Evolutionary conservation across 2,329 filamentous ascomycete species (phyloP).

Genomic region (Teratosphaeria zuluensis): DNA sequence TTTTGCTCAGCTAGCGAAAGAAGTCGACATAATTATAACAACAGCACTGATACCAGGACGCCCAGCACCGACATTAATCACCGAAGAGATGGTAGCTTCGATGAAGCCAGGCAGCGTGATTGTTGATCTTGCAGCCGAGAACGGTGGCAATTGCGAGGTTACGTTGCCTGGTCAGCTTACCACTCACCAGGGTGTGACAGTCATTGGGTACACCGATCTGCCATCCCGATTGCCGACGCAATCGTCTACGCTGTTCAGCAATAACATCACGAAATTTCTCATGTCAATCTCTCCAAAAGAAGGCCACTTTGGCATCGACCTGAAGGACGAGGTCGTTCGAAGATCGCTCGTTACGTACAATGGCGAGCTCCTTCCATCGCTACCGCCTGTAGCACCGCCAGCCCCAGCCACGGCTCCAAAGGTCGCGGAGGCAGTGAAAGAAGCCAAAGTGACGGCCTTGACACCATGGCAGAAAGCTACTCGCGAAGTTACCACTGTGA

Average conservation of each 20-base stretch:
- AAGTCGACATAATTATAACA: conserved; percentile 87
- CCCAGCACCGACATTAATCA: conserved; percentile 75
- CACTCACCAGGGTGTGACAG: conserved; percentile 66
- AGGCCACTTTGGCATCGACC: conserved; percentile 69
- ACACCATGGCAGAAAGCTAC: conserved; percentile 76
- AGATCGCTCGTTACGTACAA: conserved; percentile 74
- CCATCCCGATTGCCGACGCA: conserved; percentile 81
- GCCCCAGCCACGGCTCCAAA: conserved; percentile 41
- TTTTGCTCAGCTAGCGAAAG: conserved; percentile 75
- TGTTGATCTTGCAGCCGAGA: conserved; percentile 80
- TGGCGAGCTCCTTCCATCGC: conserved; percentile 65
- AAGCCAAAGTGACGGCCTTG: conserved; percentile 53
- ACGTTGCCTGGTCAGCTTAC: conserved; percentile 64
- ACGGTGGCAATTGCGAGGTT: conserved; percentile 78
- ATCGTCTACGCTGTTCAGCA: conserved; percentile 81
- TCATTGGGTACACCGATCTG: conserved; percentile 84
- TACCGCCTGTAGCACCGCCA: conserved; percentile 57
- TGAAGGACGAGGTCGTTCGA: conserved; percentile 76
- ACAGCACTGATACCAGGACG: conserved; percentile 84
- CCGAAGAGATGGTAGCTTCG: conserved; percentile 65
- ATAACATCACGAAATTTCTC: conserved; percentile 85
- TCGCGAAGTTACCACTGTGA: conserved; percentile 64
- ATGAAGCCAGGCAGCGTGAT: conserved; percentile 89
- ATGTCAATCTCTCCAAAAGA: conserved; percentile 71
- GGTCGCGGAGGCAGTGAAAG: conserved; percentile 37